These are phyloP conservation scores for Populus trichocarpa DNA, from an alignment of 441 rosid species.

Conservation along the genomic window DNA sequence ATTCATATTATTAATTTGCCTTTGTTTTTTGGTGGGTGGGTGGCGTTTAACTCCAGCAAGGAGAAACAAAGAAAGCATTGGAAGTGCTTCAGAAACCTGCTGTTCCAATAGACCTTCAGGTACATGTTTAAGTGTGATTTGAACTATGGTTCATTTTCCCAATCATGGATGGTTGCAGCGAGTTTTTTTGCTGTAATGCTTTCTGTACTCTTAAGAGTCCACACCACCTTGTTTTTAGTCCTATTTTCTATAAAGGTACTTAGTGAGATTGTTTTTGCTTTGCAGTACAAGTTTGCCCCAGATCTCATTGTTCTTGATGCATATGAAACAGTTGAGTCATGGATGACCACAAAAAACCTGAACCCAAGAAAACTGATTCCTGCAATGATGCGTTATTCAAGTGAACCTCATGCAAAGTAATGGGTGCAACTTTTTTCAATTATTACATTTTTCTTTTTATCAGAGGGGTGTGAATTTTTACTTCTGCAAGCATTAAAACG, in stretches of 20 bases:
- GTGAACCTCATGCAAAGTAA: constrained; percentile 99
- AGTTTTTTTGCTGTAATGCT: background rate
- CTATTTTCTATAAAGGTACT: constrained; percentile 18
- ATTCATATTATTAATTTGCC: background rate
- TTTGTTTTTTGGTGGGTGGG: background rate
- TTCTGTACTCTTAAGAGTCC: constrained; percentile 5
- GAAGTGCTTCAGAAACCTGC: constrained; percentile 89
- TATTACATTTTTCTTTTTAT: constrained; percentile 10
- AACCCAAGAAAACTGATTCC: constrained; percentile 93
- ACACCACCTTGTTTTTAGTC: constrained; percentile 17
- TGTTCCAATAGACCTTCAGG: constrained; percentile 91
- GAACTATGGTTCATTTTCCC: constrained; percentile 10
- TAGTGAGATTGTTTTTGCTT: constrained; percentile 20
- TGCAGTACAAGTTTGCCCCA: constrained; percentile 98
- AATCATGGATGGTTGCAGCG: constrained; percentile 10
- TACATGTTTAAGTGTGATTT: constrained; percentile 25
- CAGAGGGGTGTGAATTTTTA: background rate
- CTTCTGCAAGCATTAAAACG: constrained; percentile 3
- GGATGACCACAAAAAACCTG: constrained; percentile 88
- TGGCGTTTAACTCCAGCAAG: constrained; percentile 63
- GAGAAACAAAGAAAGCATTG: constrained; percentile 94
- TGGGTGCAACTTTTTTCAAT: constrained; percentile 5
- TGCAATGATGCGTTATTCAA: constrained; percentile 99
- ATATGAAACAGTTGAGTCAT: constrained; percentile 98
- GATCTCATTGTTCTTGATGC: constrained; percentile 96